Conservation (phyloP, 2,329 filamentous ascomycete genomes). For the Aspergillus fijiensis region DNA sequence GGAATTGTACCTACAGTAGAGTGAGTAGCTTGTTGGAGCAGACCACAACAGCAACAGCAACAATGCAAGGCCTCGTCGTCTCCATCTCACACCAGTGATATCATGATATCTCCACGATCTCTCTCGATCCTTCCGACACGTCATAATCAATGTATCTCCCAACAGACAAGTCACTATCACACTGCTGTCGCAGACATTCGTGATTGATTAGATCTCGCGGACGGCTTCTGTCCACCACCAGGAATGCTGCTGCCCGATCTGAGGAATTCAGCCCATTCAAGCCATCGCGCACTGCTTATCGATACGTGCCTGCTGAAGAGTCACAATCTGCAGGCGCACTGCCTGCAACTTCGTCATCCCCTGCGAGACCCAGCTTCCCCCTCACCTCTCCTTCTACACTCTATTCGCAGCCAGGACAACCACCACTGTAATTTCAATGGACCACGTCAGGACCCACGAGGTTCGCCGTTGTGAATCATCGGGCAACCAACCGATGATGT, state of each 20-base stretch:
- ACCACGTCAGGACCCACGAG: slow-evolving; percentile 16
- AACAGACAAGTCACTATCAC: not conserved
- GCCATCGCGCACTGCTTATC: slow-evolving; percentile 5
- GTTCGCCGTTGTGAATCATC: not conserved
- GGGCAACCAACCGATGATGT: slow-evolving; percentile 1
- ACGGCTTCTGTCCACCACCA: not conserved
- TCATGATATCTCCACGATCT: not conserved
- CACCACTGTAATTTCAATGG: not conserved
- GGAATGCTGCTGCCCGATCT: slow-evolving; percentile 10
- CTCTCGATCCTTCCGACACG: not conserved
- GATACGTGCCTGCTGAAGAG: slow-evolving; percentile 1
- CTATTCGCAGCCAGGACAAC: slow-evolving; percentile 1
- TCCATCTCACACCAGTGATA: not conserved
- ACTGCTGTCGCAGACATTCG: not conserved
- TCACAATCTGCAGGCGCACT: not conserved
- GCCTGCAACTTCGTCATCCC: not conserved
- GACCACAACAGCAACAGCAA: not conserved
- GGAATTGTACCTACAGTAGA: not conserved
- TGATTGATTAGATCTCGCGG: slow-evolving; percentile 6
- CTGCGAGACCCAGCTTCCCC: not conserved
- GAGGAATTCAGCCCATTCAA: not conserved
- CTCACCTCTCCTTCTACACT: not conserved
- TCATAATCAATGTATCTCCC: not conserved
- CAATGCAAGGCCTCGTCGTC: not conserved
- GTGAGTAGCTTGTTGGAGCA: too few species aligned